A percentile compares a stretch with the other conserved stretches of the same genome.
Conservation (phyloP, 1,284 basidiomycete genomes). For the Volvariella surrecta region DNA sequence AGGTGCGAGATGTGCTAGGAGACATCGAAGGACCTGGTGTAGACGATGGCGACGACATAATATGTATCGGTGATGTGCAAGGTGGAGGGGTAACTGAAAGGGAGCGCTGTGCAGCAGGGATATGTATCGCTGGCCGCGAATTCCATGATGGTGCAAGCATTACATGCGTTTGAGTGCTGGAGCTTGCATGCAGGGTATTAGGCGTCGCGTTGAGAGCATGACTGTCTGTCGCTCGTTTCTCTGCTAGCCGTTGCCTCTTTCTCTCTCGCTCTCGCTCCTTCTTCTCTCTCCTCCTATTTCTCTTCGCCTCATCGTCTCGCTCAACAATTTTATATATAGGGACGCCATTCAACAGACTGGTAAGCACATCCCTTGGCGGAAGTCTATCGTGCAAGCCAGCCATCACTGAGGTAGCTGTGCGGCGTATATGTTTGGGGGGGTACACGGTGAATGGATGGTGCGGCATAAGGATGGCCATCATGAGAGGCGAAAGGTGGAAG, state of each 20-base stretch:
- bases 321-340: conserved; percentile 53
- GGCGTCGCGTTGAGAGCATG: conserved; percentile 15
- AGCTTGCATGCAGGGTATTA: conserved; percentile 16
- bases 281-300: conserved; percentile 43
- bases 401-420: conserved; percentile 65
- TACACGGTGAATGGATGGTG: conserved; percentile 19
- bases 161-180: conserved; percentile 21
- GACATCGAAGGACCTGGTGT: conserved; percentile 69
- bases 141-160: conserved; percentile 34
- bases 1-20: conserved; percentile 61
- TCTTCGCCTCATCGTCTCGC: conserved; percentile 43
- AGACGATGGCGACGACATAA: conserved; percentile 45
- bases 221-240: conserved; percentile 18
- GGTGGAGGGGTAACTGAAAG: conserved; percentile 70
- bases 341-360: conserved; percentile 68
- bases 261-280: conserved; percentile 37
- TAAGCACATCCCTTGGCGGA: conserved; percentile 63
- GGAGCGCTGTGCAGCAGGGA: conserved; percentile 55
- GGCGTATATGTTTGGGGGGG: conserved; percentile 44
- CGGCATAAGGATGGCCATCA: conserved; percentile 30
- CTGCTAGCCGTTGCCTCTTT: conserved; percentile 31
- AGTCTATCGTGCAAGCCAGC: conserved; percentile 63
- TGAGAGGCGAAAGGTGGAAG: conserved; percentile 16
- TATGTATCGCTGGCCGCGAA: conserved; percentile 57
- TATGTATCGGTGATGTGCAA: conserved; percentile 43